Evolutionary conservation across 805 yeast species (phyloP), one percentile per base, ranked within the genome.

Genomic region (Lachancea dasiensis): DNA sequence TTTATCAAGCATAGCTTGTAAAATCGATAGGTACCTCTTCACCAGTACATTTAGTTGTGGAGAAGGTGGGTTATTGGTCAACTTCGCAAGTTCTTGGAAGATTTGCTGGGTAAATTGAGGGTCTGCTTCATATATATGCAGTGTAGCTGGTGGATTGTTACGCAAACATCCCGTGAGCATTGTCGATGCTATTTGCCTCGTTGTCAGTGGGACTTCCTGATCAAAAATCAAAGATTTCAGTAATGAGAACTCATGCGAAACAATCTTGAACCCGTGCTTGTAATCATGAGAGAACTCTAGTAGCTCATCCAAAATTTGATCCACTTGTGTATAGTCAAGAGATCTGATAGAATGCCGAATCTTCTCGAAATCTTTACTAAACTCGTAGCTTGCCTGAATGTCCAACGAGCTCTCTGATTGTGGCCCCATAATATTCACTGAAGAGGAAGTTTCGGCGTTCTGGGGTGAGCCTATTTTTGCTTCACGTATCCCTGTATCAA

Each of bases 401-500:
- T n/a, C n/a, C n/a, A n/a, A n/a, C n/a, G n/a, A n/a, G n/a, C n/a
- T n/a, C n/a, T n/a, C n/a, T n/a, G n/a, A n/a, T n/a, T n/a, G n/a
- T n/a, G n/a, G n/a, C n/a, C n/a, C n/a, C n/a, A n/a, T n/a, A n/a
- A n/a, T n/a, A n/a, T n/a, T n/a, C n/a, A n/a, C n/a, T n/a, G n/a
- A n/a, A n/a, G n/a, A n/a, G n/a, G n/a, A n/a, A n/a, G n/a, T n/a
- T n/a, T n/a, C n/a, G n/a, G n/a, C n/a, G n/a, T n/a, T n/a, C n/a
- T n/a, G n/a, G n/a, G n/a, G n/a, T 13, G 35, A 22, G 28, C 21
- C 14, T 6, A 81, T 43, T 47, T 77, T 82, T 1, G 95, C 96
- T 57, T 81, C 83, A 49, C 72, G 75, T 19, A 63, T 58, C 14
- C 81, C 79, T 0, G 87, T 78, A n/a, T 80, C 85, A 40, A 87